Percentiles rank a stretch among this genome's conserved stretches.
These are phyloP conservation scores for Fonsecaea monophora DNA, from an alignment of 2,329 filamentous ascomycete species.

Conservation along the genomic window DNA sequence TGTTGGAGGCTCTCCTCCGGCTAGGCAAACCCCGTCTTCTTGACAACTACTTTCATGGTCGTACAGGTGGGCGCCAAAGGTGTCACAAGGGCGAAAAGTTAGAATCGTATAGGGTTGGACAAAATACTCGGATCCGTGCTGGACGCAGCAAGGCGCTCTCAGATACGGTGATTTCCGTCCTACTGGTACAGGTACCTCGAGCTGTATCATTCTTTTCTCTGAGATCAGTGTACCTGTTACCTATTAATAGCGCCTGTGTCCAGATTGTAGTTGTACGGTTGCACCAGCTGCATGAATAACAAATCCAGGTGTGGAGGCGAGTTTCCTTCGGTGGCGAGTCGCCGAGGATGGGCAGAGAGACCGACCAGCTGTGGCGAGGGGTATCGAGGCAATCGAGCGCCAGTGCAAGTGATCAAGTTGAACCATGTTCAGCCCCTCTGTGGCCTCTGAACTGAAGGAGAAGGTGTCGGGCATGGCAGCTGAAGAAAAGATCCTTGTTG, in stretches of 20 bases:
- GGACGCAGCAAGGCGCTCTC: constrained; percentile 2
- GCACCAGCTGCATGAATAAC: background rate
- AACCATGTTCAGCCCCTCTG: background rate
- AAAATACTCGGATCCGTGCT: constrained; percentile 1
- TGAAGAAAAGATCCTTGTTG: background rate
- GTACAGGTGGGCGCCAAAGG: constrained; percentile 2
- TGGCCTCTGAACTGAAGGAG: background rate
- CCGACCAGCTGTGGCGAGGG: background rate
- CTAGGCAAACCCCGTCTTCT: constrained; percentile 6
- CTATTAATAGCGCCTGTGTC: constrained; percentile 9
- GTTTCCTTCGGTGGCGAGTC: background rate
- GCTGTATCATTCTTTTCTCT: background rate
- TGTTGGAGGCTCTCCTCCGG: background rate
- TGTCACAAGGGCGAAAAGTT: constrained; percentile 11
- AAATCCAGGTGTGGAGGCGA: background rate
- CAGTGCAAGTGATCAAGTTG: background rate
- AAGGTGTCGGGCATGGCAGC: background rate
- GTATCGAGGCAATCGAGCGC: background rate
- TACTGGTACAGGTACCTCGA: constrained; percentile 24
- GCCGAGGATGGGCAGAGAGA: background rate
- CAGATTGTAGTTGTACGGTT: constrained; percentile 2
- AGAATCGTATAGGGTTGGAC: background rate
- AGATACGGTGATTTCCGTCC: constrained; percentile 5
- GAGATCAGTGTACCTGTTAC: constrained; percentile 18
- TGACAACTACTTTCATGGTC: constrained; percentile 8